Conservation (phyloP, 176 grass and related monocot genomes). For the Oryza australiensis region DNA sequence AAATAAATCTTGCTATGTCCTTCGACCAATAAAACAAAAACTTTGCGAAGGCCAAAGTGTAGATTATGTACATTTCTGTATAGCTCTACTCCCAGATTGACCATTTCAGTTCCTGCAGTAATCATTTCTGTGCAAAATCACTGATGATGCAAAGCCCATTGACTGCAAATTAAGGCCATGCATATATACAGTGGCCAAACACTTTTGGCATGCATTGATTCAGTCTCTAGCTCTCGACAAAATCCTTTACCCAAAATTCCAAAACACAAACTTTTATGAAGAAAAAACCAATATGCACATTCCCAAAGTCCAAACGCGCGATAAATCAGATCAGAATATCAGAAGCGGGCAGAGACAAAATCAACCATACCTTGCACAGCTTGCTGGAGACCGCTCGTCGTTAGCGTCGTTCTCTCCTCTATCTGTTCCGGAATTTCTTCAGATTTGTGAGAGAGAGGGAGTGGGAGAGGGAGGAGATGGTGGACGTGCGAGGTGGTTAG, state of each 20-base stretch:
- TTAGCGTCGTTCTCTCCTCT: not conserved
- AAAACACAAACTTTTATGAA: not conserved
- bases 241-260: not conserved
- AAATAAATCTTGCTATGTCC: not conserved
- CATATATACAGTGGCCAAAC: not conserved
- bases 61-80: not conserved
- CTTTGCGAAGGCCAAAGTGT: not conserved
- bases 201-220: not conserved
- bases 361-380: not conserved
- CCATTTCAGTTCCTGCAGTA: not conserved
- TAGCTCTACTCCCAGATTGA: not conserved
- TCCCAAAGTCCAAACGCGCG: not conserved
- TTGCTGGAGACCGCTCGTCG: not conserved
- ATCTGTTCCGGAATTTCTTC: not conserved
- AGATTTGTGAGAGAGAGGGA: no score
- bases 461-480: not conserved
- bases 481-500: slow-evolving; percentile 22
- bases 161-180: not conserved
- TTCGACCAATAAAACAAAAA: not conserved
- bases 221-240: not conserved
- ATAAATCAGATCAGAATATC: not conserved
- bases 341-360: not conserved
- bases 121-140: not conserved
- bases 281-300: not conserved
- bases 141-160: no score